Percentiles rank a stretch among this genome's conserved stretches.
Evolutionary conservation across 2,329 filamentous ascomycete species (phyloP).

Genomic region (Niveomyces coronatus): DNA sequence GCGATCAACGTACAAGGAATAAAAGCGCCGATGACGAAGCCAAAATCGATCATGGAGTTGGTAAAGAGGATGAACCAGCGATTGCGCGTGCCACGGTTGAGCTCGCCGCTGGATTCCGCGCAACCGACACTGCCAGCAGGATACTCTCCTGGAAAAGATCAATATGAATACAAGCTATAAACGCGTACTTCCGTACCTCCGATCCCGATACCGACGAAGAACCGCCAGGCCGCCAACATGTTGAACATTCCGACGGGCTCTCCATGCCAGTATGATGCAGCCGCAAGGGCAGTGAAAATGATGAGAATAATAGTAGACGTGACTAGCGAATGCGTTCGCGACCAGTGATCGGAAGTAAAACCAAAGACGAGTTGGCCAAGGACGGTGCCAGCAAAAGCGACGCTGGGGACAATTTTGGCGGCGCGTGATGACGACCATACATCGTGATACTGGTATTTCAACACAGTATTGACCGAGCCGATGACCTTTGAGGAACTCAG

Average conservation of each 20-base stretch:
- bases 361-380: slow-evolving; percentile 75
- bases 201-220: slow-evolving; percentile 73
- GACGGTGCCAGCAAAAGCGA: slow-evolving; percentile 80
- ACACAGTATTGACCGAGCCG: slow-evolving; percentile 73
- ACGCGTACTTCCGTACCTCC: slow-evolving; percentile 38
- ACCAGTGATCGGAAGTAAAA: slow-evolving; percentile 73
- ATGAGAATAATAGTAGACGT: slow-evolving; percentile 75
- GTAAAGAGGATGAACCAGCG: slow-evolving; percentile 88
- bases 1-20: slow-evolving; percentile 43
- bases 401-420: slow-evolving; percentile 65
- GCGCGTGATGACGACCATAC: slow-evolving; percentile 61
- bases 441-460: slow-evolving; percentile 55
- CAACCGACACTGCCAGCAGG: slow-evolving; percentile 75
- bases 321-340: slow-evolving; percentile 71
- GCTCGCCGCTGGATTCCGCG: slow-evolving; percentile 73
- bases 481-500: slow-evolving; percentile 52
- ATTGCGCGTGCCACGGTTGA: slow-evolving; percentile 73
- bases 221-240: slow-evolving; percentile 68
- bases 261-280: slow-evolving; percentile 67
- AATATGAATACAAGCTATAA: neutral
- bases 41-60: slow-evolving; percentile 75
- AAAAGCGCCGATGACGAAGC: slow-evolving; percentile 72
- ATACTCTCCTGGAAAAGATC: slow-evolving; percentile 48
- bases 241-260: slow-evolving; percentile 63
- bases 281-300: slow-evolving; percentile 69